These are phyloP conservation scores for Leptodontidium sp. DNA, from an alignment of 2,329 filamentous ascomycete species.

Conservation along the genomic window DNA sequence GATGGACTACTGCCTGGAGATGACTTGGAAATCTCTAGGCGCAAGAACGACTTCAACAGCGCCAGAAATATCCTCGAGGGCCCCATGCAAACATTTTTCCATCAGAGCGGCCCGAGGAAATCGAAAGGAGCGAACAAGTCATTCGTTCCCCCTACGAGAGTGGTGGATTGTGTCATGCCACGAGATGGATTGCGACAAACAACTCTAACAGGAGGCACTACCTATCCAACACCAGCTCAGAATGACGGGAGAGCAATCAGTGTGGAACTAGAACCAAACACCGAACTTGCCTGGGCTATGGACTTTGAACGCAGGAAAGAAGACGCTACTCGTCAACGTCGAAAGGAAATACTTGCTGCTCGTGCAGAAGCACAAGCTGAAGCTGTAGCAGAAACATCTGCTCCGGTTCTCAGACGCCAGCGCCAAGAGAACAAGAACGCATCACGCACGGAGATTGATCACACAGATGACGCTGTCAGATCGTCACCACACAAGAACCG, in stretches of 20 bases:
- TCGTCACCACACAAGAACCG: conserved; percentile 45
- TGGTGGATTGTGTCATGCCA: conserved; percentile 11
- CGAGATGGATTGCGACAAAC: conserved; percentile 34
- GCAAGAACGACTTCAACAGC: conserved; percentile 40
- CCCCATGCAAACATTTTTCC: conserved; percentile 31
- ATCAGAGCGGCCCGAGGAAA: conserved; percentile 18
- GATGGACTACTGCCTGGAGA: conserved; percentile 28
- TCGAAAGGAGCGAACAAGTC: conserved; percentile 34
- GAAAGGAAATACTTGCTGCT: conserved; percentile 39
- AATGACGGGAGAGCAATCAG: neutral
- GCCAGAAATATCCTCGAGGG: conserved; percentile 35
- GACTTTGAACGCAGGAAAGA: conserved; percentile 47
- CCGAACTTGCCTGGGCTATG: conserved; percentile 45
- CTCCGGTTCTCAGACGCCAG: neutral
- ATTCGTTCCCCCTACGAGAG: conserved; percentile 39
- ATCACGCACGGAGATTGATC: neutral
- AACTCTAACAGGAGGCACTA: conserved; percentile 20
- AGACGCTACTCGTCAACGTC: conserved; percentile 40
- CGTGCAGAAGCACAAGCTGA: conserved; percentile 25
- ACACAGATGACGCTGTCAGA: neutral
- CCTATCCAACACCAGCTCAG: neutral
- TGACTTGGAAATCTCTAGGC: conserved; percentile 9
- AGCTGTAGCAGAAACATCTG: neutral
- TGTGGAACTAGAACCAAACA: conserved; percentile 20
- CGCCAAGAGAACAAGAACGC: neutral